A percentile compares a stretch with the other conserved stretches of the same genome.
phyloP scores from a whole-genome alignment of 148 eudicot genomes.

The Chenopodium album region DNA sequence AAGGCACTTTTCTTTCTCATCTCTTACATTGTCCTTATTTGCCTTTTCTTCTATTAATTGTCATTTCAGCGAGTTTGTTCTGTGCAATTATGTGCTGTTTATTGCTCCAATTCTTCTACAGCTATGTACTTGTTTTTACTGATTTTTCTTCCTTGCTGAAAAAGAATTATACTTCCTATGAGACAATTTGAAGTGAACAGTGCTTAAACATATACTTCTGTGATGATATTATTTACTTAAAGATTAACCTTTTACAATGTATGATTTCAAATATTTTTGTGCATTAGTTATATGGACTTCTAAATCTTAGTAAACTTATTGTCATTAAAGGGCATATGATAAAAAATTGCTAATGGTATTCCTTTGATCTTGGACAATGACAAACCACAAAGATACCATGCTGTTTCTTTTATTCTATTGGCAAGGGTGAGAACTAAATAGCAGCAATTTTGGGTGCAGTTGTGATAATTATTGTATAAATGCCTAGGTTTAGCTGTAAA shows the following conservation, averaged over 20 bases:
- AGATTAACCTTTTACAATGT: neutral
- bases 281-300: neutral
- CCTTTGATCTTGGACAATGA: neutral
- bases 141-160: neutral
- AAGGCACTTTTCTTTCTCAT: conserved; percentile 48
- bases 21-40: neutral
- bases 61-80: neutral
- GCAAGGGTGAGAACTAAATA: no score
- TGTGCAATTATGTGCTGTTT: neutral
- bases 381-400: no score
- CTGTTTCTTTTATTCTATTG: no score
- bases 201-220: neutral
- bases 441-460: neutral
- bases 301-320: neutral
- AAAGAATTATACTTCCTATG: neutral
- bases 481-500: no score
- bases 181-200: neutral
- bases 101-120: neutral
- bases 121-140: neutral
- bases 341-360: neutral
- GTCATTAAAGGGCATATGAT: neutral
- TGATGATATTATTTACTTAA: neutral
- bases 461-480: neutral
- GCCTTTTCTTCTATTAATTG: neutral
- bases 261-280: neutral